Conservation (phyloP, 331 rosid species). For the Acacia pycnantha region DNA sequence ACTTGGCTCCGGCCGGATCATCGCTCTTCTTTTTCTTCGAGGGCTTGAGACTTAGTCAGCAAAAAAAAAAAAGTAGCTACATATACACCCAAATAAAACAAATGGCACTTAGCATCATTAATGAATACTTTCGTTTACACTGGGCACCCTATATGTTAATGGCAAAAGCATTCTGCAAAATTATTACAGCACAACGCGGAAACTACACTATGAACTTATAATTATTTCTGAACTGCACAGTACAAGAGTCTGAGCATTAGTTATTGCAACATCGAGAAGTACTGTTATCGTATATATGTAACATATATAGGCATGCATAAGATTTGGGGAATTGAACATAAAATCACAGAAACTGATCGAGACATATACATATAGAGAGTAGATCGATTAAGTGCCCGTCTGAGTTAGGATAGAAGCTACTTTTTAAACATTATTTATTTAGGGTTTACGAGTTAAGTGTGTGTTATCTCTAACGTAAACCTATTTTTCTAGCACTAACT, state of each 20-base stretch:
- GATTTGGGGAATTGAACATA: background rate
- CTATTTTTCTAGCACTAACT: too few relatives aligned
- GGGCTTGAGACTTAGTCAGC: background rate
- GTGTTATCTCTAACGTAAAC: too few relatives aligned
- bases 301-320: background rate
- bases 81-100: background rate
- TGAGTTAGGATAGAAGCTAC: too few relatives aligned
- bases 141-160: background rate
- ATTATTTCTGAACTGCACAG: background rate
- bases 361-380: background rate
- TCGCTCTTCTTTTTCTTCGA: background rate
- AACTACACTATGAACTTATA: background rate
- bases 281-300: background rate
- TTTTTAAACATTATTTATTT: too few relatives aligned
- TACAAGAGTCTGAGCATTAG: background rate
- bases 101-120: background rate
- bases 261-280: background rate
- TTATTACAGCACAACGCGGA: background rate
- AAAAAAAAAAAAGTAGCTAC: background rate
- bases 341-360: background rate
- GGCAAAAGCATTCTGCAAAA: background rate
- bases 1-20: background rate
- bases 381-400: background rate
- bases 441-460: too few relatives aligned
- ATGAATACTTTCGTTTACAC: background rate